Base-by-base conservation (phyloP, 768 basidiomycete species). In the Calocybe cyanea region DNA sequence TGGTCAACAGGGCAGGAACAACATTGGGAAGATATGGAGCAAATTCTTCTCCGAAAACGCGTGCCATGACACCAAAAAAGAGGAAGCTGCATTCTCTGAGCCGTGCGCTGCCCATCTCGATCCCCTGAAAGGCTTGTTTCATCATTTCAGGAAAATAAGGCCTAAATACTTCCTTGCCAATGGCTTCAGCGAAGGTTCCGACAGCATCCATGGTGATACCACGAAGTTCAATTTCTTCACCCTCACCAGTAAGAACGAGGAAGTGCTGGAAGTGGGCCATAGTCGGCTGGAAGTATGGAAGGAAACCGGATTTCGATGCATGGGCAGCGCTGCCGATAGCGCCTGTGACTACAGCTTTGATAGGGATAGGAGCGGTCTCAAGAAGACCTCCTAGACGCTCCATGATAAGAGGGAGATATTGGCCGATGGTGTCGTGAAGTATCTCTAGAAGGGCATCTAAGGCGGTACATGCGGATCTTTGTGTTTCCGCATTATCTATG, bases 191-290 rank as follows among this genome's bases (percentile, higher is more conserved):
- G 56, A 99, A 92, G 0, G 96, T 97, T 42, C 96, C 96, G 49
- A 97, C 85, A n/a, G 96, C 92, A 67, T 98, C 96, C 83, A 96
- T 96, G 9, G 95, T 87, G 60, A 97, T 94, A 30, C 96, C 95
- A 46, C 95, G 90, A 31, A 99, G 80, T 57, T 97, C 94, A 35
- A 77, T 81, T 68, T 96, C 92, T 62, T 96, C 95, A 37, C 91
- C 93, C 55, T 94, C 89, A 21, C 80, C 85, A 17, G 77, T 81
- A 21, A 98, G 81, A 25, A 80, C 69, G 41, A 98, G 79, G 82
- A 95, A 96, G 59, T 87, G 86, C 51, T 89, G 80, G 54, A 99
- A 80, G 48, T 83, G 85, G 54, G 77, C 72, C 83, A 98, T 94
- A 41, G 89, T 92, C 13, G 86, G 83, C 60, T 86, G 78, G 75